Evolutionary conservation across 768 basidiomycete genomes (phyloP), one percentile per base, ranked within the genome.

Genomic region (Lyophyllum shimeji): DNA sequence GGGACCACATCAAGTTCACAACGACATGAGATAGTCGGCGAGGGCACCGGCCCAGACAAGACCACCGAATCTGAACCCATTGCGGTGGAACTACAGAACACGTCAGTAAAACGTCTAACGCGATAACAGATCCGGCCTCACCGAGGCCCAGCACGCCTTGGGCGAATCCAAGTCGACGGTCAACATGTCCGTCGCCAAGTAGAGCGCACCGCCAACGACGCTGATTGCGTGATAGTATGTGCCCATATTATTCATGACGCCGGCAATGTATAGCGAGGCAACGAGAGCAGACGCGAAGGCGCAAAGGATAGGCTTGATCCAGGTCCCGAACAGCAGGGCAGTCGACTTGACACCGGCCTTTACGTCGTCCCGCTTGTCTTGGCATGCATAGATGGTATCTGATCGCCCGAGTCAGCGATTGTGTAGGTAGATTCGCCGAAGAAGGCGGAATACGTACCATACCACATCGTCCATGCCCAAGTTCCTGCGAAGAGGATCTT

Each of bases 331-430:
- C 21, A 60, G 18, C 9, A 63, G 27, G 13, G 62, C 59, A 21
- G 57, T 58, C 20, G 60, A 61, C 50, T 63, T 63, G 6, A 63
- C 59, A 12, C 62, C 62, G 23, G 62, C 62, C 20, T 60, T 59
- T 5, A 80, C 67, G 62, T 86, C 85, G 70, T 86, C 85, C 33
- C 69, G 67, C 55, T 82, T 82, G 66, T 87, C 85, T 52, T 71
- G 74, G 61, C 83, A 83, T 2, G 83, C 85, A 62, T 87, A 87
- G 60, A 85, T 83, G 0, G 83, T 83, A 64, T 87, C 71, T 62
- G 23, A 46, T 45, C 25, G 1, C 44, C 23, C 27, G 13, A 8
- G 17, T 52, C 27, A 50, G 24, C 49, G 39, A 20, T 40, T 47
- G 12, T 15, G 0, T 12, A n/a, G 1, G 0, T 24, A 8, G 39